Conservation (phyloP, 108 stramenopile genomes). For the Skeletonema menzelii region DNA sequence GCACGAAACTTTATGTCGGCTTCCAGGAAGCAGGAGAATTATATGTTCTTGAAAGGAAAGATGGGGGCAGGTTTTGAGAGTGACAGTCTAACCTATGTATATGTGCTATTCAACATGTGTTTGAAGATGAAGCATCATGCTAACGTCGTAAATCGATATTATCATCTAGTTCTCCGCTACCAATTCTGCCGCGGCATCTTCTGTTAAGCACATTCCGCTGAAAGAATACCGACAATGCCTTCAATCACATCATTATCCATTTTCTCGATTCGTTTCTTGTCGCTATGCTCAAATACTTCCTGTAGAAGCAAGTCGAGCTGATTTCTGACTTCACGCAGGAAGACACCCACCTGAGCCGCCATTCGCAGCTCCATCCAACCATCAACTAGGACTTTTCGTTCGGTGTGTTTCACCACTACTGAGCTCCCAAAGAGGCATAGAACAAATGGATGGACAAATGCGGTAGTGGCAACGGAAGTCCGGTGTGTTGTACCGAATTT, state of each 20-base stretch:
- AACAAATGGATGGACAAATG: slow-evolving; percentile 62
- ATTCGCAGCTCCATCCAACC: slow-evolving; percentile 70
- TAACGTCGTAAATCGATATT: too few species aligned
- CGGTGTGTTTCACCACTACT: slow-evolving; percentile 55
- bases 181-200: too few species aligned
- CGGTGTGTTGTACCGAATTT: slow-evolving; percentile 72
- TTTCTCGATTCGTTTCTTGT: slow-evolving; percentile 5
- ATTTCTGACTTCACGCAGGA: slow-evolving; percentile 50
- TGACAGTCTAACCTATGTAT: not conserved
- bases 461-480: slow-evolving; percentile 60
- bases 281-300: slow-evolving; percentile 18
- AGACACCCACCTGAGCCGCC: slow-evolving; percentile 72
- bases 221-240: slow-evolving; percentile 12
- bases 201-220: not conserved
- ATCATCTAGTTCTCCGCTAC: too few species aligned
- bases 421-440: slow-evolving; percentile 68
- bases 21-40: slow-evolving; percentile 50
- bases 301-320: slow-evolving; percentile 16
- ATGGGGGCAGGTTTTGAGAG: slow-evolving; percentile 49
- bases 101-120: too few species aligned
- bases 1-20: slow-evolving; percentile 55
- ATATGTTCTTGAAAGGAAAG: slow-evolving; percentile 50
- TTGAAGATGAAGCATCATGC: too few species aligned
- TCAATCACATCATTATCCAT: slow-evolving; percentile 11
- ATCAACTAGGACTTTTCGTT: slow-evolving; percentile 65